Base-by-base conservation (phyloP, 306 rosid species). In the Casuarina cunninghamiana region DNA sequence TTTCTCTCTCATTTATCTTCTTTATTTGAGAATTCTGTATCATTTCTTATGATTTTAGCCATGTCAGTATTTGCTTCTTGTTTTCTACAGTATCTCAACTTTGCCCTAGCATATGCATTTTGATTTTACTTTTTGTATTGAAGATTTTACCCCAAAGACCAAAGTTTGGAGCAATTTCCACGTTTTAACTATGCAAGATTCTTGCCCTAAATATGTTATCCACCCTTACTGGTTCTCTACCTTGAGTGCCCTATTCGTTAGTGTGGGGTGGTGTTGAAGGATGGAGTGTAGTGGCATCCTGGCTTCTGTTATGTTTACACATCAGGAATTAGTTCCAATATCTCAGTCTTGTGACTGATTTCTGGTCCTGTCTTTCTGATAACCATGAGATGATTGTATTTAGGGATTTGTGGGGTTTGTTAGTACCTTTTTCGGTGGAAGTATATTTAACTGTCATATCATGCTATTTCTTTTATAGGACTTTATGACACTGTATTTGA, bases 401-500 rank as follows among this genome's bases (percentile, higher is more conserved):
- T 17, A 16, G 32, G 32, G 49, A 39, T 65, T 41, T 41, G 45
- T 13, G 17, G 71, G 17, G 50, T 3, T 46, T 9, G n/a, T n/a
- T 48, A 48, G 51, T 2, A 10, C 51, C 51, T 54, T 17, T 54
- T n/a, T 9, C 21, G 16, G 6, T n/a, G 32, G 60, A n/a, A 62
- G 73, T 72, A 73, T 75, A 81, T 70, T 55, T 81, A 72, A 82
- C 66, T 62, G 32, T 78, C 58, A 51, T 79, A 37, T 43, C 38
- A 19, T 67, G 10, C 65, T 38, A 63, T 76, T 68, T 75, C 60
- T 69, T 35, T 72, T 85, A 46, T 82, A 93, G 99, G 99, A 86
- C 97, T 95, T 77, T 79, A 84, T 4, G 99, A 95, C 76, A 91
- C 97, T 5, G 97, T 95, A 58, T 88, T 88, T 82, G 99, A 95